Conservation (phyloP, 352 stramenopile species). For the Globisporangium nodosum region DNA sequence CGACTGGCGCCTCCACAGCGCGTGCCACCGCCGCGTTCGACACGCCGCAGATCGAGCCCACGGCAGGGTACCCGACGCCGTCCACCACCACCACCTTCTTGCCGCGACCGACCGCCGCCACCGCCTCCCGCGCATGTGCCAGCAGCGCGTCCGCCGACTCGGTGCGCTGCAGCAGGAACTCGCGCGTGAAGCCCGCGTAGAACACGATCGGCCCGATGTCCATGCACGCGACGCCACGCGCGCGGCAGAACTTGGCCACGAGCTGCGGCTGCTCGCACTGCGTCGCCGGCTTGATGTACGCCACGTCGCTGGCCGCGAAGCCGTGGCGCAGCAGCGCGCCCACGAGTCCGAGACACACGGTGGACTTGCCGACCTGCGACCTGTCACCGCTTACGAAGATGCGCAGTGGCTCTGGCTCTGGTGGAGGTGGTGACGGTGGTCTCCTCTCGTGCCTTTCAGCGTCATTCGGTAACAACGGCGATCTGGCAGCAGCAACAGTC, state of each 20-base stretch:
- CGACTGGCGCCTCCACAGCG: conserved; percentile 69
- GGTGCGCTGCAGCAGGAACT: conserved; percentile 92
- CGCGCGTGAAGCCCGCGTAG: conserved; percentile 95
- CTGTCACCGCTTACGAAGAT: conserved; percentile 76
- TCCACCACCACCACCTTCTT: conserved; percentile 95
- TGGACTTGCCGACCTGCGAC: conserved; percentile 95
- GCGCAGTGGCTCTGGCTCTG: conserved; percentile 22
- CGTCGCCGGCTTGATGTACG: conserved; percentile 98
- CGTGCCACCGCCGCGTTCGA: conserved; percentile 70
- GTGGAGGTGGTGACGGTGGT: too few relatives aligned
- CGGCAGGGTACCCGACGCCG: conserved; percentile 95
- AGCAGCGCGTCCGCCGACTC: conserved; percentile 83
- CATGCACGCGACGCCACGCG: conserved; percentile 82
- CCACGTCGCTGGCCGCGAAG: conserved; percentile 72
- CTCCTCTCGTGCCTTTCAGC: background rate
- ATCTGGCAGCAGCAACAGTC: background rate
- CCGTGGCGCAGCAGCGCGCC: conserved; percentile 79
- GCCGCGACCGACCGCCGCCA: conserved; percentile 81
- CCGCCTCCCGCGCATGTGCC: conserved; percentile 68
- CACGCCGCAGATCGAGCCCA: conserved; percentile 77
- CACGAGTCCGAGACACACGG: conserved; percentile 93
- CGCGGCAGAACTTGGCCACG: conserved; percentile 91
- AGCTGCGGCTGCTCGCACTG: conserved; percentile 95
- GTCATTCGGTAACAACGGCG: background rate
- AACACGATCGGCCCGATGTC: conserved; percentile 94